A percentile compares a stretch with the other conserved stretches of the same genome.
phyloP scores from a whole-genome alignment of 2,329 filamentous ascomycete genomes.

The Fonsecaea erecta region DNA sequence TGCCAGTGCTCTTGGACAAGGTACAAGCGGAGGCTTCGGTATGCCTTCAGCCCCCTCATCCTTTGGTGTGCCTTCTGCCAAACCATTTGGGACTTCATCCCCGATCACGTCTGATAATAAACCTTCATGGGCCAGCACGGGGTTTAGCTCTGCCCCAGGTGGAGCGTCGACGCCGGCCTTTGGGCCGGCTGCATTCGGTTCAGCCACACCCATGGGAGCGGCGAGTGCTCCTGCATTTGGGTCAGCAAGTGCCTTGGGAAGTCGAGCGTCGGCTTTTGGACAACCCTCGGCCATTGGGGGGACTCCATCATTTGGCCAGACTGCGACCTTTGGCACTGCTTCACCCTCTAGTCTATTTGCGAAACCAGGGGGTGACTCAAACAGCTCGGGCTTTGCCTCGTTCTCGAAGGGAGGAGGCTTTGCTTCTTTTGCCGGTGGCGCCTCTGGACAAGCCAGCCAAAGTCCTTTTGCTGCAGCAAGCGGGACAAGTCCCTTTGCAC shows the following conservation, averaged over 20 bases:
- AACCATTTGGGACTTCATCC: slow-evolving; percentile 38
- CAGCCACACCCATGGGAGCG: slow-evolving; percentile 39
- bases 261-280: slow-evolving; percentile 42
- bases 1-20: slow-evolving; percentile 44
- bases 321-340: slow-evolving; percentile 20
- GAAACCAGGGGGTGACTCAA: slow-evolving; percentile 17
- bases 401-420: slow-evolving; percentile 39
- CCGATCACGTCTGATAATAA: slow-evolving; percentile 39
- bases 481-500: slow-evolving; percentile 40
- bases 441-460: slow-evolving; percentile 28
- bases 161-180: slow-evolving; percentile 24
- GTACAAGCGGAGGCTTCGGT: slow-evolving; percentile 38
- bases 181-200: slow-evolving; percentile 44
- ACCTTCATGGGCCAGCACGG: slow-evolving; percentile 38
- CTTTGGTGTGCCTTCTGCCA: slow-evolving; percentile 36
- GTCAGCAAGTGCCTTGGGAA: slow-evolving; percentile 42
- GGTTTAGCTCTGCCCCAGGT: slow-evolving; percentile 32
- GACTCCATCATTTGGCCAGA: slow-evolving; percentile 33
- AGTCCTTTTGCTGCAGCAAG: slow-evolving; percentile 40
- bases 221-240: slow-evolving; percentile 43
- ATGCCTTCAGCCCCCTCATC: slow-evolving; percentile 14
- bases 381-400: slow-evolving; percentile 38
- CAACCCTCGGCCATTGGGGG: slow-evolving; percentile 34
- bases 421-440: slow-evolving; percentile 30
- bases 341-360: slow-evolving; percentile 33